These are phyloP conservation scores for Linum lewisii DNA, from an alignment of 345 rosid species.

Conservation along the genomic window DNA sequence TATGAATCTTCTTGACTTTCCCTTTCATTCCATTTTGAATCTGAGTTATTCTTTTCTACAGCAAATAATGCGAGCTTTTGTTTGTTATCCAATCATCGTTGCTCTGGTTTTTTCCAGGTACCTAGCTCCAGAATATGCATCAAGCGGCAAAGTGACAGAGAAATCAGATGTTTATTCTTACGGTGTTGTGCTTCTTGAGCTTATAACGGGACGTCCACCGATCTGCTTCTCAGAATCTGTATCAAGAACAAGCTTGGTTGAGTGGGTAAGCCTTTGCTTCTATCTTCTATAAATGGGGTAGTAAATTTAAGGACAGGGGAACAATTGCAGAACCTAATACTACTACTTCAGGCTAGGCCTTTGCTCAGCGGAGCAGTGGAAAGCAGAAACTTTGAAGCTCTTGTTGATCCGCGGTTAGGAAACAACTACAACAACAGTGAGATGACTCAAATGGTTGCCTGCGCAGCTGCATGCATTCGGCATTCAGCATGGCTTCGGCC, in stretches of 20 bases:
- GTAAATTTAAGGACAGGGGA: neutral
- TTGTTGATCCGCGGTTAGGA: neutral
- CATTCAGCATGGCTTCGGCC: constrained; percentile 3
- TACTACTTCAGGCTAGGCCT: constrained; percentile 13
- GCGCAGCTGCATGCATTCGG: constrained; percentile 1
- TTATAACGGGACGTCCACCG: constrained; percentile 17
- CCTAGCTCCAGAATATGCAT: constrained; percentile 19
- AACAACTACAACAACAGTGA: neutral
- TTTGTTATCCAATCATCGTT: neutral
- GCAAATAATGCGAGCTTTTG: neutral
- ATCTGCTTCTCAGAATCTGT: neutral
- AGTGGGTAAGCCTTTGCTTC: constrained; percentile 10
- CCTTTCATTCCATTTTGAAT: too few species aligned
- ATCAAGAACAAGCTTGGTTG: constrained; percentile 9
- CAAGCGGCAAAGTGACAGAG: constrained; percentile 16
- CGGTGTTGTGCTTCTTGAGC: constrained; percentile 14
- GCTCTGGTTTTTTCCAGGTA: constrained; percentile 5
- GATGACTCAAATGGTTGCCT: constrained; percentile 6
- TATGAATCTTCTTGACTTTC: neutral
- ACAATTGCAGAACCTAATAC: neutral
- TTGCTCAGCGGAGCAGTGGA: constrained; percentile 20
- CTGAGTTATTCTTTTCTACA: neutral
- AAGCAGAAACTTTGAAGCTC: neutral
- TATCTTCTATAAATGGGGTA: neutral
- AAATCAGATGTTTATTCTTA: constrained; percentile 19